These are phyloP conservation scores for Crithidia acanthocephali DNA, from an alignment of 208 protist species.

Conservation along the genomic window DNA sequence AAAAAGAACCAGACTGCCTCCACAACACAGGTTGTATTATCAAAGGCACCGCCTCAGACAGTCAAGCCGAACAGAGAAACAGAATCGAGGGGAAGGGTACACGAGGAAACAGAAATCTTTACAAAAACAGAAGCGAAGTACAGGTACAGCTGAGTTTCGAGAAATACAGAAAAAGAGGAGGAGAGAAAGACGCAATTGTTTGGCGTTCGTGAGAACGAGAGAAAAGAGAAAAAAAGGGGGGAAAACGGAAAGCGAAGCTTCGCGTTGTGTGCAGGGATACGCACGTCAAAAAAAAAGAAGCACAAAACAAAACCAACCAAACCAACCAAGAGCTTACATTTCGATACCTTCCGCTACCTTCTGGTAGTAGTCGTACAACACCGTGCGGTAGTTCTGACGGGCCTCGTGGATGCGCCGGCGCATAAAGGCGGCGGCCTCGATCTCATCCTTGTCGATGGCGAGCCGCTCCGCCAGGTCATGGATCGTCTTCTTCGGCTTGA, in stretches of 20 bases:
- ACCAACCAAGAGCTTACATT: constrained; percentile 27
- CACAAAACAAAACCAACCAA: not conserved
- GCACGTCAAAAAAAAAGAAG: not conserved
- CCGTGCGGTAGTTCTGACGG: constrained; percentile 80
- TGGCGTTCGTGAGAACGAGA: not conserved
- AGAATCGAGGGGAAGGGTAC: too few species aligned
- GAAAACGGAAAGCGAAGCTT: too few species aligned
- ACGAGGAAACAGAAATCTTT: too few species aligned
- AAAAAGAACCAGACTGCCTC: too few species aligned
- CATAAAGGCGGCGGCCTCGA: constrained; percentile 86
- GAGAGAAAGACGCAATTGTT: not conserved
- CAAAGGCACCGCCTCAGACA: too few species aligned
- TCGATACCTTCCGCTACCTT: constrained; percentile 85
- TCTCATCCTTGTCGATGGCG: constrained; percentile 72
- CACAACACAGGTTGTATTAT: too few species aligned
- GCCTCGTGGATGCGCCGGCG: constrained; percentile 74
- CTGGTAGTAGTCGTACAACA: constrained; percentile 88
- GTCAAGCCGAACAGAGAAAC: too few species aligned
- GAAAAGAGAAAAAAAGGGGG: not conserved
- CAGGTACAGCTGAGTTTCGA: constrained; percentile 4
- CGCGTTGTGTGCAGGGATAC: too few species aligned
- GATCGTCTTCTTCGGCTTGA: constrained; percentile 86
- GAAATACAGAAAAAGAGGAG: constrained; percentile 10
- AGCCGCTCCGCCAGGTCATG: constrained; percentile 74
- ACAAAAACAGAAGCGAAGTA: not conserved